Evolutionary conservation across 2,329 filamentous ascomycete species (phyloP).

Genomic region (Xylariaceae sp.): DNA sequence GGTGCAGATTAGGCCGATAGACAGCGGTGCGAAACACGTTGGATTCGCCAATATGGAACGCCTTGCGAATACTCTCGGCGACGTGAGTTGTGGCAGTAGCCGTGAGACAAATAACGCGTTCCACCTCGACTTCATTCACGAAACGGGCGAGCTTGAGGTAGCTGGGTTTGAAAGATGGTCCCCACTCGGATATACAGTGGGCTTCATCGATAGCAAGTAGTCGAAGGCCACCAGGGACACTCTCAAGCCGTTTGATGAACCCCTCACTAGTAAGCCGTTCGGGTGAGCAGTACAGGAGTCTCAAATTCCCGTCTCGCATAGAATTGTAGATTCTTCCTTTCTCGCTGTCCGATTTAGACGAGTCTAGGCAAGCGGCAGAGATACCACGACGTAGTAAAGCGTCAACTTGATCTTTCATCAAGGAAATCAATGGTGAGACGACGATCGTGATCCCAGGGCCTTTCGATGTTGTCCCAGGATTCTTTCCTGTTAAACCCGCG

Average conservation of each 20-base stretch:
- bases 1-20: constrained; percentile 53
- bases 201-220: constrained; percentile 55
- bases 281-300: constrained; percentile 54
- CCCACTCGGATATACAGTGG: constrained; percentile 52
- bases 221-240: constrained; percentile 50
- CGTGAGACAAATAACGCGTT: constrained; percentile 55
- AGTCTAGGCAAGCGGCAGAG: constrained; percentile 51
- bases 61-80: constrained; percentile 48
- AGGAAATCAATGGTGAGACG: constrained; percentile 50
- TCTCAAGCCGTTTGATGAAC: constrained; percentile 51
- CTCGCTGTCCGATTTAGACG: constrained; percentile 47
- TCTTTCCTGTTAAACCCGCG: constrained; percentile 7
- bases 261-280: constrained; percentile 58
- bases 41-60: constrained; percentile 44
- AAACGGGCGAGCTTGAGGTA: constrained; percentile 46
- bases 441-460: constrained; percentile 50
- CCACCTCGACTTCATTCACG: constrained; percentile 48
- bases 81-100: constrained; percentile 55
- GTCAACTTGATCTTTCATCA: constrained; percentile 60
- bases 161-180: constrained; percentile 30
- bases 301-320: constrained; percentile 43
- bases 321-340: constrained; percentile 35
- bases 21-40: constrained; percentile 55
- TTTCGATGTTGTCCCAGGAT: constrained; percentile 2
- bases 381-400: constrained; percentile 45